Evolutionary conservation across 2,329 filamentous ascomycete species (phyloP), one percentile per base, ranked within the genome.

Genomic region (Penicillium oxalicum): DNA sequence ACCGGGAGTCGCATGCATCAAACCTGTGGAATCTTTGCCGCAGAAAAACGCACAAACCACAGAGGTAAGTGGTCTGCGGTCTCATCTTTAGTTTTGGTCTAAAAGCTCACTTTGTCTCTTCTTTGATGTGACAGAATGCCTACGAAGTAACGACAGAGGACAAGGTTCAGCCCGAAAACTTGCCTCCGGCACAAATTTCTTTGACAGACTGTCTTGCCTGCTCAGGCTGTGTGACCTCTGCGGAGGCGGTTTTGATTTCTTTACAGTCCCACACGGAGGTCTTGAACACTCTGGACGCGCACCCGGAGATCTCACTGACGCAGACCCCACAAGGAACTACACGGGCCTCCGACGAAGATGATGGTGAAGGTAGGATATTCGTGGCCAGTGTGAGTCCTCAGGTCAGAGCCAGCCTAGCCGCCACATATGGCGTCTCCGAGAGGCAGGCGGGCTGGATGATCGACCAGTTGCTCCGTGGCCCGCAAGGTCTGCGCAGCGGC

Each of bases 201-300:
- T 81, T 98, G 52, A 97, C 93, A 5, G 93, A 98, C 71, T 98
- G 93, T 64, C 84, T 98, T 44, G 93, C 93, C 45, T 98, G 93
- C 70, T 96, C 93, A 8, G 93, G 93, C 45, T 98, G 93, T 69
- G 93, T 98, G 44, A 98, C 93, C 18, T 95, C 91, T 5, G 93
- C 93, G 40, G 93, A 98, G 73, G 93, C 93, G 12, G 88, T 98
- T n/a, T 81, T 98, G 37, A 90, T 98, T 44, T 93, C 88, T 50
- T 73, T 98, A 47, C 93, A 98, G 71, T 95, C 88, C 58, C 93
- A 98, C 69, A 82, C 84, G 34, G 93, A 98, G 70, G 91, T 98
- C 6, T 77, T 98, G 42, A 81, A 80, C 51, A 86, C 87, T 4
- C 79, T 98, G 29, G 89, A 96, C 65, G 76, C 81, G 4, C 68